These are phyloP conservation scores for Balakata baccata DNA, from an alignment of 345 rosid genomes.

Conservation along the genomic window DNA sequence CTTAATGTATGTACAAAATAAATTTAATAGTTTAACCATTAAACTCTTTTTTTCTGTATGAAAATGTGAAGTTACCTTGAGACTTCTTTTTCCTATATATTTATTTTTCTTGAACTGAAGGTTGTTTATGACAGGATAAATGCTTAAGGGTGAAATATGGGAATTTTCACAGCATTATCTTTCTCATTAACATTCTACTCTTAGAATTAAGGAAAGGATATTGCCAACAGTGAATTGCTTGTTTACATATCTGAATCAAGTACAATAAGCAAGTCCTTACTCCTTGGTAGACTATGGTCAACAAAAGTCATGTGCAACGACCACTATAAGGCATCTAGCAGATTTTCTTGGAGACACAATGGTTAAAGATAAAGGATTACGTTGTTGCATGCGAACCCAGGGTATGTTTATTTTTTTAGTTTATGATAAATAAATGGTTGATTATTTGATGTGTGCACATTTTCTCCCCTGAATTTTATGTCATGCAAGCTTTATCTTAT, in stretches of 20 bases:
- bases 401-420: constrained; percentile 42
- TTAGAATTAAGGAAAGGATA: constrained; percentile 87
- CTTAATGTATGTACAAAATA: constrained; percentile 65
- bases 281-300: constrained; percentile 90
- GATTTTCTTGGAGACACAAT: constrained; percentile 89
- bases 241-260: constrained; percentile 98
- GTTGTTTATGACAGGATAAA: constrained; percentile 12
- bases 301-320: constrained; percentile 96
- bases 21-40: neutral
- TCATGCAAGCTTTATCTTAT: neutral
- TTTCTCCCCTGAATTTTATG: neutral
- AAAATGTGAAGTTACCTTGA: neutral
- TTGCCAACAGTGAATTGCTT: constrained; percentile 86
- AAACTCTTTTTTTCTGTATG: neutral
- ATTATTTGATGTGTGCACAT: neutral
- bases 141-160: neutral
- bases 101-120: too few species aligned
- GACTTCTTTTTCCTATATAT: neutral
- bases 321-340: constrained; percentile 91
- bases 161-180: constrained; percentile 16
- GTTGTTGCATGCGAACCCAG: constrained; percentile 95
- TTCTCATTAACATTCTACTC: constrained; percentile 20
- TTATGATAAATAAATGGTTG: constrained; percentile 5
- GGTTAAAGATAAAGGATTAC: constrained; percentile 97
- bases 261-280: constrained; percentile 99